phyloP scores from a whole-genome alignment of 1,139 yeast genomes.

The Yamadazyma atmosphaerica region DNA sequence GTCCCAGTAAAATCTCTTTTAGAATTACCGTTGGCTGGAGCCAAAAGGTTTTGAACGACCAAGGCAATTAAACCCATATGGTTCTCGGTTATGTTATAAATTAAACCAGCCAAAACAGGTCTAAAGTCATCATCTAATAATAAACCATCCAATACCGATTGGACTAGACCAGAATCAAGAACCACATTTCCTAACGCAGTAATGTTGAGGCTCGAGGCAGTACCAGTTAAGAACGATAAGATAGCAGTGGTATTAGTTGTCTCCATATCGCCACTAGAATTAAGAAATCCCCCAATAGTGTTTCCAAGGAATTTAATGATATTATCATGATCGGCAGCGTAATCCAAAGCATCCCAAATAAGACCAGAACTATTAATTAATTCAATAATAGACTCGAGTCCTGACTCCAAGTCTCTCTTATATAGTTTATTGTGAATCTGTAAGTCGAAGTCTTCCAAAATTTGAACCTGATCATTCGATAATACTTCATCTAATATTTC shows the following conservation, averaged over 20 bases:
- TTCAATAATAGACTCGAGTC: constrained; percentile 24
- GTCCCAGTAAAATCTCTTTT: constrained; percentile 29
- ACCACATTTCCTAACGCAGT: constrained; percentile 26
- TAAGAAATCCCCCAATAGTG: constrained; percentile 24
- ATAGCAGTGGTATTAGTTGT: constrained; percentile 8
- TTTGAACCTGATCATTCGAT: constrained; percentile 15
- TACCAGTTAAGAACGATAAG: constrained; percentile 11
- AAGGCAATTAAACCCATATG: constrained; percentile 29
- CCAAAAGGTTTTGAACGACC: constrained; percentile 26
- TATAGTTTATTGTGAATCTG: constrained; percentile 3
- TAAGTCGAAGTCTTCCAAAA: neutral
- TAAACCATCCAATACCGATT: constrained; percentile 35
- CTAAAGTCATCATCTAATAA: constrained; percentile 37
- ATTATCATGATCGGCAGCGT: constrained; percentile 32
- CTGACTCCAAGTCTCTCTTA: constrained; percentile 22
- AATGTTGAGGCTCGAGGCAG: constrained; percentile 21
- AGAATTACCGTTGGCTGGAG: constrained; percentile 14
- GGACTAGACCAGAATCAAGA: constrained; percentile 35
- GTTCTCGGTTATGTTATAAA: constrained; percentile 30
- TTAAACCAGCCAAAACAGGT: constrained; percentile 36
- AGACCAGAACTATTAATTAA: constrained; percentile 39
- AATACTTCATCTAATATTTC: constrained; percentile 13
- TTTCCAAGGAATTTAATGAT: constrained; percentile 32
- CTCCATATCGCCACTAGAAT: constrained; percentile 8
- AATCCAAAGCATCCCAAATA: constrained; percentile 36